phyloP scores from a whole-genome alignment of 2,329 filamentous ascomycete genomes.

The Claviceps humidiphila region DNA sequence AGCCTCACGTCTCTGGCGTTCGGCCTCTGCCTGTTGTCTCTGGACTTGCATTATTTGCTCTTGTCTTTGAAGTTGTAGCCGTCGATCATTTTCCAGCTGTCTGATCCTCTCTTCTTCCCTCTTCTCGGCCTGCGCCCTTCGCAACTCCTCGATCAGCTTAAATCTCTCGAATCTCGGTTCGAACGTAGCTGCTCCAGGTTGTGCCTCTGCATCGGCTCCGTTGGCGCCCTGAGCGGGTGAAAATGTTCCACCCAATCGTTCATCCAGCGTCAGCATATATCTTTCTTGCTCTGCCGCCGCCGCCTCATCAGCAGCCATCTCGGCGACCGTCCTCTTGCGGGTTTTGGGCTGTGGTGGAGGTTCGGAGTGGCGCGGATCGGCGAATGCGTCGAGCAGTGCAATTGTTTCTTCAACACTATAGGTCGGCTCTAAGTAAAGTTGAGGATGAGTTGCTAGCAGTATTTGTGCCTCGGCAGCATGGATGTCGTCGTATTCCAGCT shows the following conservation, averaged over 20 bases:
- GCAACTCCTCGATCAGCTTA: slow-evolving; percentile 80
- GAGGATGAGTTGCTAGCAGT: slow-evolving; percentile 57
- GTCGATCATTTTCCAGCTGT: slow-evolving; percentile 45
- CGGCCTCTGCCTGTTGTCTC: slow-evolving; percentile 29
- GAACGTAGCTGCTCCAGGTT: slow-evolving; percentile 58
- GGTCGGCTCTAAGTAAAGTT: slow-evolving; percentile 66
- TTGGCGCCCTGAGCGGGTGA: slow-evolving; percentile 43
- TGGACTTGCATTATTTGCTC: slow-evolving; percentile 32
- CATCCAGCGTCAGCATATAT: slow-evolving; percentile 87
- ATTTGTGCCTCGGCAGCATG: slow-evolving; percentile 65
- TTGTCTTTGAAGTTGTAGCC: slow-evolving; percentile 32
- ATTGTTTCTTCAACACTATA: slow-evolving; percentile 56
- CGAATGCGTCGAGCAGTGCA: slow-evolving; percentile 54
- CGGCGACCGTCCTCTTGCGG: slow-evolving; percentile 84
- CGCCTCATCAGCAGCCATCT: slow-evolving; percentile 90
- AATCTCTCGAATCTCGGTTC: slow-evolving; percentile 83
- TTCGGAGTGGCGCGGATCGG: slow-evolving; percentile 65
- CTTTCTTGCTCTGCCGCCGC: slow-evolving; percentile 78
- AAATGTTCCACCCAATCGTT: slow-evolving; percentile 53
- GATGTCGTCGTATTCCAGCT: slow-evolving; percentile 62
- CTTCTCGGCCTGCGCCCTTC: slow-evolving; percentile 61
- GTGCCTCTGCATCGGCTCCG: slow-evolving; percentile 57
- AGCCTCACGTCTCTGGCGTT: slow-evolving; percentile 26
- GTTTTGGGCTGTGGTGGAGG: slow-evolving; percentile 73
- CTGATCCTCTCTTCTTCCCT: slow-evolving; percentile 63